These are phyloP conservation scores for Luffa aegyptiaca DNA, from an alignment of 306 rosid species.

Conservation along the genomic window DNA sequence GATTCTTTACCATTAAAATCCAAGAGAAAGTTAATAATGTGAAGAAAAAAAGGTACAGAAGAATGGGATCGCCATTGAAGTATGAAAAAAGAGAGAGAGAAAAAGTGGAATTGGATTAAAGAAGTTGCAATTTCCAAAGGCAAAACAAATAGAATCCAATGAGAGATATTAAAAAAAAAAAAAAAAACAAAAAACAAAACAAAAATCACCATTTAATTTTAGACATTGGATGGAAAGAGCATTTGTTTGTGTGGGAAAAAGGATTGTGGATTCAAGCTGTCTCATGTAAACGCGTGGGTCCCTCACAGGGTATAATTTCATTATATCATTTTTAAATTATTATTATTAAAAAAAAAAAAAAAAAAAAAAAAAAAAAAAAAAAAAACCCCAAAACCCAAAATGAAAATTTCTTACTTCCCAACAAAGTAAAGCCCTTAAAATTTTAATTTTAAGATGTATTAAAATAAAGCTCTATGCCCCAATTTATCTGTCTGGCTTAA, in stretches of 20 bases:
- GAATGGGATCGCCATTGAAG: slow-evolving; percentile 10
- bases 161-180: slow-evolving; percentile 2
- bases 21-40: not conserved
- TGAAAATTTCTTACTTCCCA: slow-evolving; percentile 28
- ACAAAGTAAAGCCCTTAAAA: slow-evolving; percentile 44
- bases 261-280: slow-evolving; percentile 35
- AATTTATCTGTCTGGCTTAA: not conserved
- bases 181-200: not conserved
- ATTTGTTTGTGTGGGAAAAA: not conserved
- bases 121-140: slow-evolving; percentile 33
- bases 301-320: slow-evolving; percentile 5
- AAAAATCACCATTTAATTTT: not conserved
- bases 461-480: not conserved
- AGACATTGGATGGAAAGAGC: not conserved
- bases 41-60: not conserved
- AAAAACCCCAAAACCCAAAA: not conserved
- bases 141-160: slow-evolving; percentile 47
- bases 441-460: not conserved
- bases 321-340: not conserved
- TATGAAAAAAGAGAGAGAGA: not conserved
- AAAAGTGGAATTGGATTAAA: slow-evolving; percentile 18
- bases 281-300: slow-evolving; percentile 30
- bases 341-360: not conserved
- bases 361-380: not conserved
- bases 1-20: not conserved